Evolutionary conservation across 2,329 filamentous ascomycete species (phyloP).

Genomic region (Cercospora sp.): DNA sequence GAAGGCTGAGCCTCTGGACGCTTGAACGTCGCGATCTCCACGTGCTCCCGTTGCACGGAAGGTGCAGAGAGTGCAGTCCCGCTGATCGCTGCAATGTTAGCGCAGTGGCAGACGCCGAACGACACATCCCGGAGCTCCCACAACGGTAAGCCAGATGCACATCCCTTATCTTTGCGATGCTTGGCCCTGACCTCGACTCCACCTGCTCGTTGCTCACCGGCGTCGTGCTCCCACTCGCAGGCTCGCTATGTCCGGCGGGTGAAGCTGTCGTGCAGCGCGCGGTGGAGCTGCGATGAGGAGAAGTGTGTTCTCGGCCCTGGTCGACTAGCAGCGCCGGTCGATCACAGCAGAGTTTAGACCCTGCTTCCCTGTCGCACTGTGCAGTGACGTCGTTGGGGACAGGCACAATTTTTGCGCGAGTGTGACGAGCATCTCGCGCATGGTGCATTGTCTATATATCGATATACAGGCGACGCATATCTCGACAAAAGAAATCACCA

Average conservation of each 20-base stretch:
- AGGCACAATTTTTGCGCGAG: neutral
- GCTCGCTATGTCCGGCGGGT: neutral
- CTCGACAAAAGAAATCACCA: neutral
- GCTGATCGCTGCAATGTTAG: constrained; percentile 16
- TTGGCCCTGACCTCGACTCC: neutral
- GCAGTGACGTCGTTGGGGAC: constrained; percentile 5
- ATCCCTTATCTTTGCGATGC: neutral
- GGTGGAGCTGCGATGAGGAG: constrained; percentile 12
- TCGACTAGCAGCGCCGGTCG: neutral
- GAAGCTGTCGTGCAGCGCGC: neutral
- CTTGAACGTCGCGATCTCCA: constrained; percentile 18
- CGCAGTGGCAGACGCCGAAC: constrained; percentile 4
- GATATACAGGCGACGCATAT: neutral
- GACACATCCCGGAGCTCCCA: constrained; percentile 5
- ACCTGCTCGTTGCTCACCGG: neutral
- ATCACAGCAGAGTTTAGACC: constrained; percentile 7
- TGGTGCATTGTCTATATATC: neutral
- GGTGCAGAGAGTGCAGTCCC: neutral
- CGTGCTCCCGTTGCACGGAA: constrained; percentile 9
- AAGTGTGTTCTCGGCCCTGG: constrained; percentile 12
- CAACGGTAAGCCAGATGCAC: neutral
- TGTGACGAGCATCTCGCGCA: neutral
- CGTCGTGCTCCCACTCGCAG: neutral
- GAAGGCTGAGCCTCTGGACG: neutral
- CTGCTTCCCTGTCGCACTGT: neutral